Evolutionary conservation across 176 grass and related monocot genomes (phyloP).

Genomic region (Saccharum spontaneum): DNA sequence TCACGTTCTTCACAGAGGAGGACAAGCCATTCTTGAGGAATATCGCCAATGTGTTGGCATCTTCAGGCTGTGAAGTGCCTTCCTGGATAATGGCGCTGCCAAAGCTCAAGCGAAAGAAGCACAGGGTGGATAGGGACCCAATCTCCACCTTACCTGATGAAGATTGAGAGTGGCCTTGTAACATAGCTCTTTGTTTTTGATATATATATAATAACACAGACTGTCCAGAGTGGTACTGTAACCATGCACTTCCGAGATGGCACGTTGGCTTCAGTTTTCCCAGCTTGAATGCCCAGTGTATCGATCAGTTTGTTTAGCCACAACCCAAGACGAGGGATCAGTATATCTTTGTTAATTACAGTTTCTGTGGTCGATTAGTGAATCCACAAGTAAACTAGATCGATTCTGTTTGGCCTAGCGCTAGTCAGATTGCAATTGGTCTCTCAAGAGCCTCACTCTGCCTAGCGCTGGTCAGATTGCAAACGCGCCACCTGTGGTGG

Average conservation of each 20-base stretch:
- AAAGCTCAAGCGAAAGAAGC: constrained; percentile 86
- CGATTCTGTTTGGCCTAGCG: background rate
- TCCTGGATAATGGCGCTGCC: constrained; percentile 83
- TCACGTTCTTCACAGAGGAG: constrained; percentile 92
- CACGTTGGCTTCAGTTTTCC: constrained; percentile 44
- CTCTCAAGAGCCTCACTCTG: too few species aligned
- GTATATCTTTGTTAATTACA: background rate
- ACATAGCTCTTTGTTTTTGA: background rate
- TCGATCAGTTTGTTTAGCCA: background rate
- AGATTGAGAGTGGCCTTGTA: constrained; percentile 23
- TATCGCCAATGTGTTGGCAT: constrained; percentile 79
- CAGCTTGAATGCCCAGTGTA: constrained; percentile 25
- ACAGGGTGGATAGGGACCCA: constrained; percentile 65
- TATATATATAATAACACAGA: background rate
- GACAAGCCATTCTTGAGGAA: constrained; percentile 92
- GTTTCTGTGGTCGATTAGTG: background rate
- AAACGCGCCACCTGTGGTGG: too few species aligned
- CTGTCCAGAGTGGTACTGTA: background rate
- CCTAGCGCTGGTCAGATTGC: too few species aligned
- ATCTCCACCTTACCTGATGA: constrained; percentile 58
- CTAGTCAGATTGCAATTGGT: too few species aligned
- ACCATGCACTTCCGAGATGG: constrained; percentile 14
- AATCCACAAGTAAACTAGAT: background rate
- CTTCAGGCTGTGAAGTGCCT: constrained; percentile 86
- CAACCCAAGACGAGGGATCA: background rate